A percentile compares a stretch with the other conserved stretches of the same genome.
phyloP scores from a whole-genome alignment of 805 yeast genomes.

The Myxozyma neotropica region DNA sequence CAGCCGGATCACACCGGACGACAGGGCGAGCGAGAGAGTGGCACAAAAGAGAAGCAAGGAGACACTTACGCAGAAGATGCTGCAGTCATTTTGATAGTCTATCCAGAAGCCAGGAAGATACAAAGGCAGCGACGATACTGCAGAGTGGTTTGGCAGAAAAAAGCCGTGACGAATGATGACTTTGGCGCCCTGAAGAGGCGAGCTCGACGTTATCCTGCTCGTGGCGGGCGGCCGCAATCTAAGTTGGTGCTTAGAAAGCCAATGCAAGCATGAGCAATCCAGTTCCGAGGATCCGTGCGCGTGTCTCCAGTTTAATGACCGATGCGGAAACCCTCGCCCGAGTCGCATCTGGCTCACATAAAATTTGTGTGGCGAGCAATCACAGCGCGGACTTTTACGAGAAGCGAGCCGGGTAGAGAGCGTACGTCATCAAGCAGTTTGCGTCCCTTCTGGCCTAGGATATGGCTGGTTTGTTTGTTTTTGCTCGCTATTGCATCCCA shows the following conservation, averaged over 20 bases:
- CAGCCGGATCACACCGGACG: conserved; percentile 15
- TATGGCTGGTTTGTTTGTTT: no score
- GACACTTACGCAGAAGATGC: conserved; percentile 16
- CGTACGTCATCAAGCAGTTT: not conserved
- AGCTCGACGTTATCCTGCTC: conserved; percentile 3
- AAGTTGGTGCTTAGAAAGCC: conserved; percentile 4
- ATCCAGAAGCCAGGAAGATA: not conserved
- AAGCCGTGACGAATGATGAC: conserved; percentile 15
- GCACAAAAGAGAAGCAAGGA: not conserved
- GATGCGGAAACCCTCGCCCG: not conserved
- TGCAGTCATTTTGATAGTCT: conserved; percentile 5
- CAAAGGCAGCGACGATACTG: not conserved
- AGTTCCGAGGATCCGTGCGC: not conserved
- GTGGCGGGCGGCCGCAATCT: not conserved
- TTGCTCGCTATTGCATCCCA: no score
- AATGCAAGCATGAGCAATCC: not conserved
- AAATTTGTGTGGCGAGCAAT: conserved; percentile 6
- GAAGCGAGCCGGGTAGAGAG: not conserved
- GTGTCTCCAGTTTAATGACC: not conserved
- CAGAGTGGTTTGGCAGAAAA: not conserved
- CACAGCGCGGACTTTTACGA: not conserved
- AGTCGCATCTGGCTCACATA: not conserved
- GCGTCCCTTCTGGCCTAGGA: not conserved
- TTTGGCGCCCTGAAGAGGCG: not conserved
- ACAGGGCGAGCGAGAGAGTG: not conserved